Evolutionary conservation across 2,329 filamentous ascomycete species (phyloP).

Genomic region (Aphanocladium album): DNA sequence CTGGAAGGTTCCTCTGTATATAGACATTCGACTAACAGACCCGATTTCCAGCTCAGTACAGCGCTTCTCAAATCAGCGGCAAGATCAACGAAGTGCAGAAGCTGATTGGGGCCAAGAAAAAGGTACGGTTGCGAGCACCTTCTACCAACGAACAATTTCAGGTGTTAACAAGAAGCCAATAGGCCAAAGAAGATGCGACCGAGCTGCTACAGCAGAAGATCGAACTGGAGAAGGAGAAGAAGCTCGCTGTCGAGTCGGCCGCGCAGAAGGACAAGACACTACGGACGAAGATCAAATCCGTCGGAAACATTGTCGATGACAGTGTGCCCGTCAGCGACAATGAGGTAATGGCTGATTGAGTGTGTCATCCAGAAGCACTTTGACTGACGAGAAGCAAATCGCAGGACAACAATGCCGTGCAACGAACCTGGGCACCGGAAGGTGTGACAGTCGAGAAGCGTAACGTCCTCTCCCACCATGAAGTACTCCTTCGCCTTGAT

Average conservation of each 20-base stretch:
- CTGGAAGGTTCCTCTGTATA: neutral
- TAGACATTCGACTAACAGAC: neutral
- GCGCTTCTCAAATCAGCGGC: conserved; percentile 71
- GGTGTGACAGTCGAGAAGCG: conserved; percentile 69
- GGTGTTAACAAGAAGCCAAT: neutral
- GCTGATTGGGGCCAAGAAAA: conserved; percentile 87
- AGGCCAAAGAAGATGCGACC: conserved; percentile 81
- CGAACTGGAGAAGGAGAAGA: conserved; percentile 75
- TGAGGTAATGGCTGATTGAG: conserved; percentile 48
- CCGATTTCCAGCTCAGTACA: conserved; percentile 55
- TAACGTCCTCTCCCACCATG: conserved; percentile 82
- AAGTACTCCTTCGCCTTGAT: conserved; percentile 81
- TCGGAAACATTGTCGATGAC: conserved; percentile 72
- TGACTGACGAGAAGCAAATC: neutral
- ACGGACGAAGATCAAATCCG: conserved; percentile 71
- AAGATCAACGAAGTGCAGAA: conserved; percentile 88
- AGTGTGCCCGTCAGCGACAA: conserved; percentile 78
- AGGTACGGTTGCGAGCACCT: conserved; percentile 43
- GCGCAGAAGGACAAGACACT: conserved; percentile 69
- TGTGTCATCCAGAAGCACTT: neutral
- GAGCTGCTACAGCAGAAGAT: conserved; percentile 75
- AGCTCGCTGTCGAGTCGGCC: conserved; percentile 68
- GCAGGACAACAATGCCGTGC: conserved; percentile 71
- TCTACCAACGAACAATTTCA: neutral
- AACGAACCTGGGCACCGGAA: conserved; percentile 76